Base-by-base conservation (phyloP, 108 stramenopile genomes). In the Bacterosira constricta region DNA sequence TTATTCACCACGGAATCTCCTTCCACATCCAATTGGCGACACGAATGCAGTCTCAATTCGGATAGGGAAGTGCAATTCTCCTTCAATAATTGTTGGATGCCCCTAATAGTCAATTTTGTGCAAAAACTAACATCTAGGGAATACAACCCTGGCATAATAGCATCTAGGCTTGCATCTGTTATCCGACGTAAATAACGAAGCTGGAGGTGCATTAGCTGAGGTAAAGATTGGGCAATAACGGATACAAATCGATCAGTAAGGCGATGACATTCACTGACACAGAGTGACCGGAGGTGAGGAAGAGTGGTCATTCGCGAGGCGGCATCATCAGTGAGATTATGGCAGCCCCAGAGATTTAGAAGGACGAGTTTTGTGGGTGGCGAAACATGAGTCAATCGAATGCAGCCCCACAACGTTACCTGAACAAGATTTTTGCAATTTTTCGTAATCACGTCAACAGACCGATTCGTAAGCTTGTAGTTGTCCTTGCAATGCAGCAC, bases 121-220 rank as follows among this genome's bases (percentile, higher is more conserved):
- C 88, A 89, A 64, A 89, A 89, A 61, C 83, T 83, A 17, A 87
- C 49, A 59, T 89, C 88, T n/a, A 89, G 41, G 6, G 88, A 78
- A 72, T 77, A 81, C 34, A 89, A 65, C 18, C 69, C 35, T n/a
- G 60, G 42, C 57, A 89, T 51, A 18, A 89, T 81, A 1, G 75
- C 66, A 12, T 81, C 55, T 10, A 89, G 38, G 31, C 73, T 69
- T 17, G 26, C 68, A 71, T 86, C 85, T 17, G 87, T 83, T 8
- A 88, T 63, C 4, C 71, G 64, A 47, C 82, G 79, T 13, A 82
- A 63, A 55, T 85, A 87, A 30, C 86, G 69, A 50, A 85, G 29
- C 39, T 85, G 75, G 4, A 87, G 64, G 42, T 87, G 86, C 0
- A 60, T 44, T 25, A 85, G 57, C 27, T 63, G 77, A 27, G 51